Base-by-base conservation (phyloP, 768 basidiomycete genomes). In the Crucibulum laeve region DNA sequence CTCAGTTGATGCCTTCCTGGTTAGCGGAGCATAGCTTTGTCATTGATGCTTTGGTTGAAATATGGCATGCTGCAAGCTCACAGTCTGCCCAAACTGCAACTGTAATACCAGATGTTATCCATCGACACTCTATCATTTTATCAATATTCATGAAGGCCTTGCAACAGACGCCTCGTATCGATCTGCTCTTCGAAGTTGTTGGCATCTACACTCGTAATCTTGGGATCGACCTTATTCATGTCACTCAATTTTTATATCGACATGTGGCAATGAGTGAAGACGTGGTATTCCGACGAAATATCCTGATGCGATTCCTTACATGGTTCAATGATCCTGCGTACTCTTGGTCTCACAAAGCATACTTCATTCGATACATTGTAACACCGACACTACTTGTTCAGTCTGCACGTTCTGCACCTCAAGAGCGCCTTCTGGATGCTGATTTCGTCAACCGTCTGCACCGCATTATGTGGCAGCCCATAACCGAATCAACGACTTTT, bases 121-220 rank as follows among this genome's bases (percentile, higher is more conserved):
- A 79, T 46, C 70, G 80, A 45, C 81, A 85, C 50, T 70, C 75
- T 4, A 62, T 90, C 38, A 73, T 92, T 53, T 63, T 91, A 30
- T 73, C 79, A 4, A 80, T 97, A 47, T 92, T 98, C 64, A 79
- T 82, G 50, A 77, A 79, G 42, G 79, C 80, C 0, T 69, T 91
- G 36, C 70, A 82, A 50, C 73, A 79, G 42, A 73, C 77, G n/a
- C 79, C 83, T 33, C 85, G 91, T 35, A 77, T 96, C 37, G 90
- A 95, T 54, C 68, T 99, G 5, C 67, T 98, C 7, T 96, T 96
- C 61, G 91, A 94, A 44, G 69, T 96, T 26, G 81, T 90, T 38
- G 80, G 82, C 8, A 67, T 92, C 37, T 97, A 84, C 65, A 82
- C 84, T 19, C 83, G 85, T 50, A 77, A 82, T 47, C 74, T 89